These are phyloP conservation scores for Capsicum baccatum DNA, from an alignment of 257 asterid species.

Conservation along the genomic window DNA sequence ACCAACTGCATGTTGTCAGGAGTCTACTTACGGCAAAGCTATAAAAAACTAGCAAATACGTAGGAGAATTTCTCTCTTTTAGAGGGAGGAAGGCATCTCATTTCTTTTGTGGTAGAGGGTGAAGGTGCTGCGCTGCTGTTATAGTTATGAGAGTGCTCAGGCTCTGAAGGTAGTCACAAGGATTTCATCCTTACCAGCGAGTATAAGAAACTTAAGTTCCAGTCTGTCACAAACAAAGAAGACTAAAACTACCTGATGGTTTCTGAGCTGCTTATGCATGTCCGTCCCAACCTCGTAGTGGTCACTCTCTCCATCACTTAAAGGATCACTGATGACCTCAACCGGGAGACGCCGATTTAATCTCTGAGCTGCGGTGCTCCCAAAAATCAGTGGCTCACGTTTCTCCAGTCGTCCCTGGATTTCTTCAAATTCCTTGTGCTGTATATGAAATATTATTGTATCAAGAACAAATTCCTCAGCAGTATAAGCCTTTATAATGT, in stretches of 20 bases:
- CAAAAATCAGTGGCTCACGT: conserved; percentile 80
- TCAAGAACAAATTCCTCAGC: conserved; percentile 19
- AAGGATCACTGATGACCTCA: conserved; percentile 94
- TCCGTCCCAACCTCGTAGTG: conserved; percentile 61
- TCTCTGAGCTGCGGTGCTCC: conserved; percentile 63
- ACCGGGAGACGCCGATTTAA: conserved; percentile 71
- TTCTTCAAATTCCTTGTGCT: conserved; percentile 97
- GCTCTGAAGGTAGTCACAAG: background rate
- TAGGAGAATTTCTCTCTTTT: background rate
- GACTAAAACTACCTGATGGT: conserved; percentile 68
- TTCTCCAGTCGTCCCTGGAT: conserved; percentile 71
- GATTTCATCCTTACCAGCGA: conserved; percentile 12
- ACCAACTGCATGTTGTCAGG: conserved; percentile 1
- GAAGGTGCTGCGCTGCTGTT: background rate
- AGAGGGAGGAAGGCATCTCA: background rate
- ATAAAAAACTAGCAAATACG: conserved; percentile 10
- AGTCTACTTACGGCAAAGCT: background rate
- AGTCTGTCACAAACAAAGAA: background rate
- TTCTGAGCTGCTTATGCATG: conserved; percentile 58
- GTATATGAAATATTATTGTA: conserved; percentile 37
- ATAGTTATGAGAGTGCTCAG: conserved; percentile 14
- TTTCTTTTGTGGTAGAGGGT: background rate
- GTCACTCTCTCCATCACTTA: conserved; percentile 80
- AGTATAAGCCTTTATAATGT: conserved; percentile 27
- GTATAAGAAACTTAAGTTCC: conserved; percentile 12